phyloP scores from a whole-genome alignment of 2,329 filamentous ascomycete species.

The Monosporascus cannonballus region DNA sequence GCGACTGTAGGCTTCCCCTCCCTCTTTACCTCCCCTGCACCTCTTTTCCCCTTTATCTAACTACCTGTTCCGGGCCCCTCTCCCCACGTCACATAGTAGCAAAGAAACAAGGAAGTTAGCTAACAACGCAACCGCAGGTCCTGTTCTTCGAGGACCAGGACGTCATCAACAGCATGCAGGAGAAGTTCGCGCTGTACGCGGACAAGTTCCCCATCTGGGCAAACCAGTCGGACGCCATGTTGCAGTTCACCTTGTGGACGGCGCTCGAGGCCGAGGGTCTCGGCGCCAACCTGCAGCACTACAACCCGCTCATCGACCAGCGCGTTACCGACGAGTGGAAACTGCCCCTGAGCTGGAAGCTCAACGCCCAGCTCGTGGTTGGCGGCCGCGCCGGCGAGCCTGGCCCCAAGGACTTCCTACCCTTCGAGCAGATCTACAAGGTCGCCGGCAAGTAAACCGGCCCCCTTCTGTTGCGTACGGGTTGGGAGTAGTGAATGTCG shows the following conservation, averaged over 20 bases:
- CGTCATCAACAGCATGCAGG: constrained; percentile 59
- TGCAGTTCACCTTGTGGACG: constrained; percentile 75
- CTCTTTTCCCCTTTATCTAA: background rate
- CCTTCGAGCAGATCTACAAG: constrained; percentile 63
- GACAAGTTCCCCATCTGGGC: constrained; percentile 77
- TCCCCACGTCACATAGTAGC: background rate
- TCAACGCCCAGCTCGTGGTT: constrained; percentile 82
- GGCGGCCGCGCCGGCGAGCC: constrained; percentile 54
- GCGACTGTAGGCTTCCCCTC: constrained; percentile 58
- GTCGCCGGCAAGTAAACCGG: constrained; percentile 45
- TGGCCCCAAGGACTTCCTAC: constrained; percentile 57
- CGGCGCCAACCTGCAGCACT: constrained; percentile 87
- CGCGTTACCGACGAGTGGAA: constrained; percentile 65
- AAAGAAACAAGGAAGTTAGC: background rate
- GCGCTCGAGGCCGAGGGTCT: constrained; percentile 78
- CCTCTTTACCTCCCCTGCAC: background rate
- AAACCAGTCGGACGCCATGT: constrained; percentile 72
- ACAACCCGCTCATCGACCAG: constrained; percentile 78
- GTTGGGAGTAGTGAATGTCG: too few relatives aligned
- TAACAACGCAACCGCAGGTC: constrained; percentile 36
- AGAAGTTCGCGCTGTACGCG: constrained; percentile 65
- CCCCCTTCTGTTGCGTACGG: too few relatives aligned
- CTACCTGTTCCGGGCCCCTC: background rate
- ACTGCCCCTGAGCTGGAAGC: constrained; percentile 65
- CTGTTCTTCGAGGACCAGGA: constrained; percentile 82